Evolutionary conservation across 495 filamentous ascomycete genomes (phyloP), one percentile per base, ranked within the genome.

Genomic region (Xylaria bambusicola): DNA sequence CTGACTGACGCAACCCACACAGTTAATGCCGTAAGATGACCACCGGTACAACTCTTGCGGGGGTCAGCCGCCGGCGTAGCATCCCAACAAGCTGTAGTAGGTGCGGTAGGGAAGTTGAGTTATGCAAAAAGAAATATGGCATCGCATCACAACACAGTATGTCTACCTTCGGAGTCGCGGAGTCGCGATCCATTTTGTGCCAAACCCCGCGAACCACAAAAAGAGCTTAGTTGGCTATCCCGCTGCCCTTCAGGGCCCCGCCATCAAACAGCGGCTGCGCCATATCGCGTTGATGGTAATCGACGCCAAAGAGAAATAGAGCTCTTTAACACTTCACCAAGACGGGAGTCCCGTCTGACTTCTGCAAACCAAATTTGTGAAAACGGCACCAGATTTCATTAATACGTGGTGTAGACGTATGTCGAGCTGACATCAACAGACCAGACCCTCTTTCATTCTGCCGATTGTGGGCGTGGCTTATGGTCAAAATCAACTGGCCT

Each of bases 141-240:
- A 5, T 33, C 10, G 31, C 12, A 15, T 15, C 13, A 38, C 13
- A 38, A 10, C 12, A 42, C 2, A 29, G 24, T 29, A 24, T 24
- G 26, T 23, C 13, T 23, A 26, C 17, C 17, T 21, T 36, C 51
- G 51, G 51, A 53, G 51, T 26, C n/a, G 51, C 13, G 36, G 36
- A 38, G 36, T 38, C 5, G 29, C 40, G 18, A 35, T 21, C 21
- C 36, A 33, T 54, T 33, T 21, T 15, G 38, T 44, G 10, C 15
- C 52, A 15, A 31, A 44, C 52, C 52, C 52, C 52, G 36, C 52
- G 52, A 54, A n/a, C 44, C 23, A 21, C 27, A 6, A 17, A 21
- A 26, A 29, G 35, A 27, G 21, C 31, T 27, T 10, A 23, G 50
- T 41, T n/a, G n/a, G n/a, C 10, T 27, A 20, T 10, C 31, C 12